A percentile compares a stretch with the other conserved stretches of the same genome.
Conservation (phyloP, 768 basidiomycete species). For the Boletus vermiculosoides region DNA sequence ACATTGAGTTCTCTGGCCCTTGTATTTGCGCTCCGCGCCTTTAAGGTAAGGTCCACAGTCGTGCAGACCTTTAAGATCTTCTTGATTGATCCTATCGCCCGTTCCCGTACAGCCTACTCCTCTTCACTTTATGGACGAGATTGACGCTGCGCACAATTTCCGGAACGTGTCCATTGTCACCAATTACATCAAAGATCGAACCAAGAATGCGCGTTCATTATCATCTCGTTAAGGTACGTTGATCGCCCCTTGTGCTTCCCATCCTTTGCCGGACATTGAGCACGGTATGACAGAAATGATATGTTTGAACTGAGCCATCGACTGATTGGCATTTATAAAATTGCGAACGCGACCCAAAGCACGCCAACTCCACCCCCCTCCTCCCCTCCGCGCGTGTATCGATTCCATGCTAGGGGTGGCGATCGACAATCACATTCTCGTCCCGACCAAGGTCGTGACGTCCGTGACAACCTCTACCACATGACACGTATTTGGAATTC, state of each 20-base stretch:
- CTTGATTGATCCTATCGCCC: neutral
- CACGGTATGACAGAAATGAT: conserved; percentile 60
- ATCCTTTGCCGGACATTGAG: no score
- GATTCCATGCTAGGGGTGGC: conserved; percentile 55
- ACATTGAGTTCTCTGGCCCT: conserved; percentile 94
- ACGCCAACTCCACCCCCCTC: conserved; percentile 21
- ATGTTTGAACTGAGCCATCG: conserved; percentile 98
- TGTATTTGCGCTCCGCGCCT: conserved; percentile 95
- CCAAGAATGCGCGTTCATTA: conserved; percentile 97
- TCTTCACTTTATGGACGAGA: conserved; percentile 98
- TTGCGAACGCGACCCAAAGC: conserved; percentile 85
- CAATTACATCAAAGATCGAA: conserved; percentile 96
- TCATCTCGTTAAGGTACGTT: conserved; percentile 87
- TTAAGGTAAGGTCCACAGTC: conserved; percentile 60
- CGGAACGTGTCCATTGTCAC: conserved; percentile 98
- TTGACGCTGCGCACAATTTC: conserved; percentile 94
- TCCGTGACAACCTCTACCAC: neutral
- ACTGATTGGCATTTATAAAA: conserved; percentile 99
- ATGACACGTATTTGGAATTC: neutral
- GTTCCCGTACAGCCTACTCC: conserved; percentile 73
- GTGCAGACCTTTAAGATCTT: neutral
- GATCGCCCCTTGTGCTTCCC: no score
- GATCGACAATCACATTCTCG: conserved; percentile 71
- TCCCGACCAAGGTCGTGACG: conserved; percentile 20
- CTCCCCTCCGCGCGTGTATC: neutral